Evolutionary conservation across 306 rosid species (phyloP).

Genomic region (Cyamopsis tetragonoloba): DNA sequence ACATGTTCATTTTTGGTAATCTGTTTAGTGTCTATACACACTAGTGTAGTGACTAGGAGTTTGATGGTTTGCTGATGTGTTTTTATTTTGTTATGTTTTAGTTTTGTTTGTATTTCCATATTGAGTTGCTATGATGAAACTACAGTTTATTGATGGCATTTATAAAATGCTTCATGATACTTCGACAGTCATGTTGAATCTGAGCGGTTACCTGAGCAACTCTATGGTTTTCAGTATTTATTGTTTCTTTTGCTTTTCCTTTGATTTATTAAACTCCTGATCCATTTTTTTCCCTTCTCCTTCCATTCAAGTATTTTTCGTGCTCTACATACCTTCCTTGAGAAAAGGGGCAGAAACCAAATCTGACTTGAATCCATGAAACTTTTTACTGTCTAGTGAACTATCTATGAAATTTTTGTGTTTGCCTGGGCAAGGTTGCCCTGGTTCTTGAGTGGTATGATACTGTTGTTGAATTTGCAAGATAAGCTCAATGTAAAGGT

Average conservation of each 20-base stretch:
- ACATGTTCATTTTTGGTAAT: neutral
- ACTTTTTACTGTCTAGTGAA: neutral
- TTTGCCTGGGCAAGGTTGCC: neutral
- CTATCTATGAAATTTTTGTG: neutral
- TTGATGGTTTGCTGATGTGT: neutral
- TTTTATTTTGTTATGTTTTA: neutral
- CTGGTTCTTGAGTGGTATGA: neutral
- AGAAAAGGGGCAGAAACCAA: neutral
- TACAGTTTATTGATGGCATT: slow-evolving; percentile 27
- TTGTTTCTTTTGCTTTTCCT: neutral
- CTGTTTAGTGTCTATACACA: neutral
- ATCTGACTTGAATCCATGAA: neutral
- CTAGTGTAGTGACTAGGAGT: neutral
- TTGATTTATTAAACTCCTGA: neutral
- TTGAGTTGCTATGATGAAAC: slow-evolving; percentile 33
- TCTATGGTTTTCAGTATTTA: neutral
- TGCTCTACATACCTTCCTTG: neutral
- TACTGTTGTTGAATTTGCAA: slow-evolving; percentile 29
- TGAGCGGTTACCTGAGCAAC: slow-evolving; percentile 42
- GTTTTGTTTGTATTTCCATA: neutral
- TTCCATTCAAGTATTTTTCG: neutral
- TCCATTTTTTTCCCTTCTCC: too few species aligned
- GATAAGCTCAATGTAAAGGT: slow-evolving; percentile 33
- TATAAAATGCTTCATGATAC: slow-evolving; percentile 25
- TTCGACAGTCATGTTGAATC: slow-evolving; percentile 33